phyloP scores from a whole-genome alignment of 179 eudicot genomes.

The Silene noctiflora region DNA sequence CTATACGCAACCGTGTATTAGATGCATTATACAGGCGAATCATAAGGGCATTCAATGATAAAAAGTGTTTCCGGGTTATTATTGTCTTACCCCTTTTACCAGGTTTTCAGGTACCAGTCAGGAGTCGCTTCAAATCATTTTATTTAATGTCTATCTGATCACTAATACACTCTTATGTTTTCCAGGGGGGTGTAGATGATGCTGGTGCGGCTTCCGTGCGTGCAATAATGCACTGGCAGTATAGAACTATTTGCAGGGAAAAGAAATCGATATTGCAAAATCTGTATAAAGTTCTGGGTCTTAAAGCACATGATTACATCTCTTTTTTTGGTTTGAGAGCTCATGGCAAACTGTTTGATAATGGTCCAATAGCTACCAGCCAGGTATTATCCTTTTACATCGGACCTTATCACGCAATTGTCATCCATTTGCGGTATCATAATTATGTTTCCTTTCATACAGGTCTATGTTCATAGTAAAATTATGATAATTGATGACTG shows the following conservation, averaged over 20 bases:
- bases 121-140: conserved; percentile 12
- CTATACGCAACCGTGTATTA: conserved; percentile 77
- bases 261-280: conserved; percentile 83
- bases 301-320: conserved; percentile 80
- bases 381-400: conserved; percentile 48
- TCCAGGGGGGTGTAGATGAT: conserved; percentile 97
- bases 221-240: conserved; percentile 98
- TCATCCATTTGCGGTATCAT: background rate
- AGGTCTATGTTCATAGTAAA: conserved; percentile 98
- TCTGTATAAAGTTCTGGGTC: conserved; percentile 65
- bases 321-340: conserved; percentile 96
- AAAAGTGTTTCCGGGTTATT: conserved; percentile 80
- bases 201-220: conserved; percentile 97
- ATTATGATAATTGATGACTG: conserved; percentile 92
- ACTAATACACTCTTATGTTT: conserved; percentile 13
- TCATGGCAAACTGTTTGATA: conserved; percentile 74
- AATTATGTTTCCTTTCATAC: conserved; percentile 22
- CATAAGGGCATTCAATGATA: conserved; percentile 75
- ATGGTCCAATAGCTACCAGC: conserved; percentile 80
- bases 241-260: conserved; percentile 94
- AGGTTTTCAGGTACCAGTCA: conserved; percentile 79
- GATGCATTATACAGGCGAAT: conserved; percentile 83
- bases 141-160: conserved; percentile 3
- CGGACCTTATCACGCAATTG: background rate
- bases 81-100: conserved; percentile 94